Percentiles rank a stretch among this genome's conserved stretches.
These are phyloP conservation scores for Pistacia atlantica DNA, from an alignment of 345 rosid species.

Conservation along the genomic window DNA sequence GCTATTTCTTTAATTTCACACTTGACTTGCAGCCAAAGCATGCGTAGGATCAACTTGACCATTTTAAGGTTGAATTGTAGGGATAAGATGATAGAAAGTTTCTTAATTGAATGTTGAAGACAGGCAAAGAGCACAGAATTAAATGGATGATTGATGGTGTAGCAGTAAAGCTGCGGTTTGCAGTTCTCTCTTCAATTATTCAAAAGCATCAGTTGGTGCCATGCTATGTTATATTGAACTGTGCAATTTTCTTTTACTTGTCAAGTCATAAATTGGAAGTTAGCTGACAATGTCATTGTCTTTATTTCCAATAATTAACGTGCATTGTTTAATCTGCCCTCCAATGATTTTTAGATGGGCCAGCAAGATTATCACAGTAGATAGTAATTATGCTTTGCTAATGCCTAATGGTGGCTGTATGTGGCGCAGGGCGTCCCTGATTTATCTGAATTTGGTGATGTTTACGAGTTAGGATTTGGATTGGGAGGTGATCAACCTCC, in stretches of 20 bases:
- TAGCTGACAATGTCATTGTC: constrained; percentile 9
- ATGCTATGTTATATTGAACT: not conserved
- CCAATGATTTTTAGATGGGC: constrained; percentile 7
- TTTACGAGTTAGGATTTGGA: constrained; percentile 67
- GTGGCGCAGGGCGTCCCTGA: constrained; percentile 76
- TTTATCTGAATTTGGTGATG: constrained; percentile 69
- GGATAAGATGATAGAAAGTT: no score
- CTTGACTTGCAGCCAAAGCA: constrained; percentile 2
- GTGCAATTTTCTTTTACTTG: not conserved
- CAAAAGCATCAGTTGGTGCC: constrained; percentile 3
- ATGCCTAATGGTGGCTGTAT: not conserved
- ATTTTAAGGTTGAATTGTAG: no score
- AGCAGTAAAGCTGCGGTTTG: not conserved
- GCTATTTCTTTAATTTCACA: not conserved
- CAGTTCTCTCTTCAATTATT: constrained; percentile 22
- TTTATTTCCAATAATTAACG: constrained; percentile 12
- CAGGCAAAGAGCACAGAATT: no score
- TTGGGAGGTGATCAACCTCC: constrained; percentile 73
- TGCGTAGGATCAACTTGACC: not conserved
- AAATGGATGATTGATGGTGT: not conserved
- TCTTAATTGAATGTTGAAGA: no score
- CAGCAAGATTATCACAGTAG: not conserved
- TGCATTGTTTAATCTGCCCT: not conserved
- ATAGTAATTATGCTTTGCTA: not conserved
- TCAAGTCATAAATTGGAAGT: constrained; percentile 1